A percentile compares a stretch with the other conserved stretches of the same genome.
Evolutionary conservation across 345 rosid species (phyloP).

Genomic region (Rhodomyrtus tomentosa): DNA sequence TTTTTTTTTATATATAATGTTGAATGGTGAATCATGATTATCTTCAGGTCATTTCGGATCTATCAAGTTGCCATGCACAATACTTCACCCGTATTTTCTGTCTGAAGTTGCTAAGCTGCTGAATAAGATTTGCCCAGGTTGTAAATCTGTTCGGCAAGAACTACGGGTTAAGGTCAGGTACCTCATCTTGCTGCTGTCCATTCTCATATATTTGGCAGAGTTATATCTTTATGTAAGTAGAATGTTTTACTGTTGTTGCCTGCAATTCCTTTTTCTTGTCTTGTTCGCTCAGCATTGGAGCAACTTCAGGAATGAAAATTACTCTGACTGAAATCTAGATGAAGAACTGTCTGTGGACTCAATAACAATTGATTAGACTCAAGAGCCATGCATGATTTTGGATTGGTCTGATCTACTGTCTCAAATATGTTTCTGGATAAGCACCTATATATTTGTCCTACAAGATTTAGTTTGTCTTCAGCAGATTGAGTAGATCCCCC

Average conservation of each 20-base stretch:
- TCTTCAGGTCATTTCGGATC: conserved; percentile 74
- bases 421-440: neutral
- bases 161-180: conserved; percentile 40
- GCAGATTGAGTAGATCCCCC: neutral
- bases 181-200: conserved; percentile 6
- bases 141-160: conserved; percentile 62
- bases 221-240: neutral
- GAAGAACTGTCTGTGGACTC: neutral
- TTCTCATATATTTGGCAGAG: neutral
- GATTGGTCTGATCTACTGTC: neutral
- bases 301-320: neutral
- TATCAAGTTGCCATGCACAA: conserved; percentile 36
- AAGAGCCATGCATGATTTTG: neutral
- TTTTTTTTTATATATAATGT: neutral
- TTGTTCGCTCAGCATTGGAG: neutral
- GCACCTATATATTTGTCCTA: neutral
- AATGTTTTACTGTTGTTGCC: neutral
- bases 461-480: neutral
- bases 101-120: conserved; percentile 55
- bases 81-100: conserved; percentile 61
- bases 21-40: neutral
- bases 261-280: neutral
- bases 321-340: neutral
- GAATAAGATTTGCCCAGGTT: conserved; percentile 77
- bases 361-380: neutral